Conservation (phyloP, 345 rosid genomes). For the Eucalyptus fibrosa region DNA sequence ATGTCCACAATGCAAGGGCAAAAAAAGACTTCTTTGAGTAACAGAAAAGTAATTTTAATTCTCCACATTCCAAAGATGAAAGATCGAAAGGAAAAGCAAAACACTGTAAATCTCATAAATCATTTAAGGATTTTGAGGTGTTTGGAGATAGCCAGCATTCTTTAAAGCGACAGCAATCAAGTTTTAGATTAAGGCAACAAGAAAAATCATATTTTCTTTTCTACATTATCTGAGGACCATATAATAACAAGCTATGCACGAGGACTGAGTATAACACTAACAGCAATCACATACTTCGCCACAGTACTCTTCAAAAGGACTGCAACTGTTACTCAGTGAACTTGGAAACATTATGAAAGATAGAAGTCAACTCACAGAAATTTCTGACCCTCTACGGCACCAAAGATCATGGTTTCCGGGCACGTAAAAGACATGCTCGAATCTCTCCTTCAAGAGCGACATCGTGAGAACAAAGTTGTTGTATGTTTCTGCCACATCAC, state of each 20-base stretch:
- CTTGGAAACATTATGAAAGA: not conserved
- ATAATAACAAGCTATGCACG: not conserved
- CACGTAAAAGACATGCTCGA: slow-evolving; percentile 32
- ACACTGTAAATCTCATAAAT: not conserved
- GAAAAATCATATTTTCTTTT: not conserved
- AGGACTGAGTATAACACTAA: not conserved
- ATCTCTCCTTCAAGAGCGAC: slow-evolving; percentile 48
- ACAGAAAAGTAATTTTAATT: not conserved
- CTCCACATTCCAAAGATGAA: not conserved
- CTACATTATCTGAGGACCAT: not conserved
- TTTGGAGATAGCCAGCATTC: not conserved
- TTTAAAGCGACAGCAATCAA: not conserved
- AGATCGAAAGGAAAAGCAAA: not conserved
- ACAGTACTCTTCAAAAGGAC: not conserved
- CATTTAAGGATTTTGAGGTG: not conserved
- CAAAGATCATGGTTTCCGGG: slow-evolving; percentile 68
- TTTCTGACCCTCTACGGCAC: slow-evolving; percentile 31
- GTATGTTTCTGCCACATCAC: slow-evolving; percentile 54
- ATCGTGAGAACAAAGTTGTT: slow-evolving; percentile 30
- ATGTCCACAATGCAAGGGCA: not conserved
- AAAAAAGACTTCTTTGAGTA: not conserved
- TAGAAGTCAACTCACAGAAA: slow-evolving; percentile 14
- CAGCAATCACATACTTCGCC: not conserved
- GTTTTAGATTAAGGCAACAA: not conserved
- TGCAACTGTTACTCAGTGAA: not conserved